These are phyloP conservation scores for Tremellales sp. DNA, from an alignment of 1,284 basidiomycete species.

Conservation along the genomic window DNA sequence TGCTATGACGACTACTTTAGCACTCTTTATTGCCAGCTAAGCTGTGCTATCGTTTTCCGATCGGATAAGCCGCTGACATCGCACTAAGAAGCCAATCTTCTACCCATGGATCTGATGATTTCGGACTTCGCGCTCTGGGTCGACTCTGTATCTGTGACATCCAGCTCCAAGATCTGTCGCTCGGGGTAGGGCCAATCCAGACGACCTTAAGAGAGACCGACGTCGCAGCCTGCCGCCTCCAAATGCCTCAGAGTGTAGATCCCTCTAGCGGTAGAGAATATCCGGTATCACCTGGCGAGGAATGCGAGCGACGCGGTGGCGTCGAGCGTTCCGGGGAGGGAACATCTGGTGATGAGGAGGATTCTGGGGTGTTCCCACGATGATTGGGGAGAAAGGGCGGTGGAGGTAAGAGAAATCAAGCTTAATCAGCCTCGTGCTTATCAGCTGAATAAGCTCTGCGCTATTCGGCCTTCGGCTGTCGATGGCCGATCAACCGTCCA, in stretches of 20 bases:
- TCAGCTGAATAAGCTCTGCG: not conserved
- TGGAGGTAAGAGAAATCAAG: not conserved
- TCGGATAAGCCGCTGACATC: too few species aligned
- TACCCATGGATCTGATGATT: too few species aligned
- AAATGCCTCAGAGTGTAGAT: slow-evolving; percentile 9
- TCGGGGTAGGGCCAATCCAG: too few species aligned
- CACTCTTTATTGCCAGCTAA: too few species aligned
- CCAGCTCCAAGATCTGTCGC: too few species aligned
- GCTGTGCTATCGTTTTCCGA: too few species aligned
- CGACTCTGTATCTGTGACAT: too few species aligned
- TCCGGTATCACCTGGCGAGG: slow-evolving; percentile 6
- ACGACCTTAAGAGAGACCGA: slow-evolving; percentile 4
- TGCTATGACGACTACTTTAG: too few species aligned
- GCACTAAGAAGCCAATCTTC: too few species aligned
- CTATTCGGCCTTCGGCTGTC: not conserved
- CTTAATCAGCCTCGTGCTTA: not conserved
- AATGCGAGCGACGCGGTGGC: slow-evolving; percentile 11
- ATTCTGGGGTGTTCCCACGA: slow-evolving; percentile 2
- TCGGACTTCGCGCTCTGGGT: too few species aligned
- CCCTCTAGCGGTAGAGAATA: slow-evolving; percentile 19
- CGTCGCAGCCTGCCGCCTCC: slow-evolving; percentile 9
- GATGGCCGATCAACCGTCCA: not conserved
- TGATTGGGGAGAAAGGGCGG: not conserved
- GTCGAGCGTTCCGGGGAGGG: slow-evolving; percentile 16
- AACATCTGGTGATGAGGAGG: slow-evolving; percentile 24